Conservation (phyloP, 2,329 filamentous ascomycete species). For the Venturia oleaginea region DNA sequence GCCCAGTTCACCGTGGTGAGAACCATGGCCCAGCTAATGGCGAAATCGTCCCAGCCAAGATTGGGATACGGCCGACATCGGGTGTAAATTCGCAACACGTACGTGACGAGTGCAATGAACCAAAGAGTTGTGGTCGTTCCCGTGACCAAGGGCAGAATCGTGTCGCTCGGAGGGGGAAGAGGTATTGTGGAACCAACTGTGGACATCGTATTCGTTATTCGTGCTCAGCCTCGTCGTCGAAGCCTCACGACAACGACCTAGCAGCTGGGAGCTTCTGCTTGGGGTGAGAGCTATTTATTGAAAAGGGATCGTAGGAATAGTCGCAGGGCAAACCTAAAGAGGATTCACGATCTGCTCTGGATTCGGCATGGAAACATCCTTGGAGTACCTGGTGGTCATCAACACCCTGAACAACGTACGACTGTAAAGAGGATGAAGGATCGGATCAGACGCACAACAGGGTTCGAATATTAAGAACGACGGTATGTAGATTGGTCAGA, state of each 20-base stretch:
- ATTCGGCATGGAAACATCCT: neutral
- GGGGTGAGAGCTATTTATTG: neutral
- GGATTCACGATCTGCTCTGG: neutral
- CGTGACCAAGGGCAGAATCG: neutral
- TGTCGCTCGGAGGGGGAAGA: neutral
- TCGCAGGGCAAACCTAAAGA: no score
- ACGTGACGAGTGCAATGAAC: neutral
- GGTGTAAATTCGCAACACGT: neutral
- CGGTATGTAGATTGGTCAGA: no score
- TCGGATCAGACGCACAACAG: neutral
- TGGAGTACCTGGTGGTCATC: neutral
- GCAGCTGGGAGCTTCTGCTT: neutral
- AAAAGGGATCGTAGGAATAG: neutral
- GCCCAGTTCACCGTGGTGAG: neutral
- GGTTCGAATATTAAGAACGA: neutral
- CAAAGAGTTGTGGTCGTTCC: neutral
- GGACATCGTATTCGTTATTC: neutral
- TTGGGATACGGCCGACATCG: neutral
- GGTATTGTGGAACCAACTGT: neutral
- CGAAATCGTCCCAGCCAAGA: slow-evolving; percentile 11
- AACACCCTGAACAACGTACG: neutral
- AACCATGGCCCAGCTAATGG: slow-evolving; percentile 9
- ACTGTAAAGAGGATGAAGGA: neutral
- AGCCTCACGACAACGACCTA: neutral
- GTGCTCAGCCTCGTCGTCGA: neutral